Evolutionary conservation across 139 green algal genomes (phyloP).

Genomic region (Micromonas commoda): DNA sequence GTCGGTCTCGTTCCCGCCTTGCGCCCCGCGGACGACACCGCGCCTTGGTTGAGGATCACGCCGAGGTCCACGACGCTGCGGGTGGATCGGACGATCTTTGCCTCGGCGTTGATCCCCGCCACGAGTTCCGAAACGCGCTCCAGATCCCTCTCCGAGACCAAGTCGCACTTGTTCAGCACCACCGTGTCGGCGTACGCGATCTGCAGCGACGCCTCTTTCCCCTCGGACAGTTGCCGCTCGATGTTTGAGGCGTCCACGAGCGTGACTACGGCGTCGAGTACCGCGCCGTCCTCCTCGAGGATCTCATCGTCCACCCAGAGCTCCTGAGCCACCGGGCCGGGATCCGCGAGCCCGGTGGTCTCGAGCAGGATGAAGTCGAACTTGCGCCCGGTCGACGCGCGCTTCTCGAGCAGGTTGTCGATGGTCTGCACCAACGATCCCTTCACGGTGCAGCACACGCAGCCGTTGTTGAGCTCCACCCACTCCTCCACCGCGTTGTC

Average conservation of each 20-base stretch:
- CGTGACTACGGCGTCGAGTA: conserved; percentile 62
- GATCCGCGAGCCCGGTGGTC: conserved; percentile 83
- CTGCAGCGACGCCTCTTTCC: conserved; percentile 31
- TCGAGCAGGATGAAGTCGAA: conserved; percentile 86
- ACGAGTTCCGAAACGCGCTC: neutral
- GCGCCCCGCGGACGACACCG: neutral
- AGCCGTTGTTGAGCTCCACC: conserved; percentile 95
- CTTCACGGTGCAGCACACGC: conserved; percentile 95
- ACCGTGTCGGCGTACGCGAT: conserved; percentile 36
- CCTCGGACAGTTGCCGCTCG: conserved; percentile 12
- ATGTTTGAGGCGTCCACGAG: conserved; percentile 38
- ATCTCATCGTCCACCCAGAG: conserved; percentile 77
- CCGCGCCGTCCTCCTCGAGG: conserved; percentile 28
- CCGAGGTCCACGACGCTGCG: conserved; percentile 23
- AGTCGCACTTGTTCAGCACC: conserved; percentile 36
- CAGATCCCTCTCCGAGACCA: conserved; percentile 21
- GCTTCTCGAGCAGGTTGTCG: conserved; percentile 35
- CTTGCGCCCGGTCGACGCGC: conserved; percentile 17
- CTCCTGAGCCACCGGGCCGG: conserved; percentile 71
- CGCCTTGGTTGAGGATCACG: conserved; percentile 21
- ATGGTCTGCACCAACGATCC: conserved; percentile 72
- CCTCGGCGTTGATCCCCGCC: conserved; percentile 26
- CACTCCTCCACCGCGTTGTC: conserved; percentile 62
- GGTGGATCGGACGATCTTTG: conserved; percentile 20
- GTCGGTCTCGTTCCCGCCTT: neutral